Evolutionary conservation across 352 stramenopile genomes (phyloP).

Genomic region (Phytophthora citrophthora): DNA sequence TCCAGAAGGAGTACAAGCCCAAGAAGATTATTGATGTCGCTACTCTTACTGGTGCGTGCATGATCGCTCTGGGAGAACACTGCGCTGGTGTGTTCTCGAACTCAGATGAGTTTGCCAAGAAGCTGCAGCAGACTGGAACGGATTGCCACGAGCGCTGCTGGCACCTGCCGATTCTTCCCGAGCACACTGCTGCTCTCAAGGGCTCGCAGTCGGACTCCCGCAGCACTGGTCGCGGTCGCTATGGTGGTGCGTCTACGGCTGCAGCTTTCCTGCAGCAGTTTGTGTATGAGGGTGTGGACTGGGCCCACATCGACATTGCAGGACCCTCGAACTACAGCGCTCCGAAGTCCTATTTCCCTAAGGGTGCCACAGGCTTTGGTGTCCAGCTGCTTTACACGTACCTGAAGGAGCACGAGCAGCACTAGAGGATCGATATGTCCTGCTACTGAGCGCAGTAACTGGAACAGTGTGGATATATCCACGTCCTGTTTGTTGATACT

Average conservation of each 20-base stretch:
- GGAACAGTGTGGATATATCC: neutral
- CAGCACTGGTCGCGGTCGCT: slow-evolving; percentile 78
- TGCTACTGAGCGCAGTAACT: neutral
- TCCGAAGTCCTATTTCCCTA: slow-evolving; percentile 85
- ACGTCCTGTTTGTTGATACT: slow-evolving; percentile 22
- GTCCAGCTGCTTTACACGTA: slow-evolving; percentile 90
- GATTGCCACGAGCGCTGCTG: slow-evolving; percentile 87
- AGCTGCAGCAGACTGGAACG: slow-evolving; percentile 68
- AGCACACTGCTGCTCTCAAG: slow-evolving; percentile 87
- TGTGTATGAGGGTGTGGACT: slow-evolving; percentile 84
- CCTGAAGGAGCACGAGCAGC: slow-evolving; percentile 76
- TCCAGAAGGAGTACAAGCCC: slow-evolving; percentile 88
- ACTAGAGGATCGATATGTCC: slow-evolving; percentile 19
- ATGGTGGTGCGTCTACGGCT: slow-evolving; percentile 83
- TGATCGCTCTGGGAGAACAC: slow-evolving; percentile 89
- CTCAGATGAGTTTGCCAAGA: slow-evolving; percentile 79
- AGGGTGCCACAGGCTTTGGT: slow-evolving; percentile 87
- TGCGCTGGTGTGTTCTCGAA: slow-evolving; percentile 94
- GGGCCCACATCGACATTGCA: slow-evolving; percentile 92
- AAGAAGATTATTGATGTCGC: slow-evolving; percentile 95
- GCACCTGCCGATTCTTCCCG: slow-evolving; percentile 87
- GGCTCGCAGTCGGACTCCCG: slow-evolving; percentile 80
- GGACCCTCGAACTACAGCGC: slow-evolving; percentile 85
- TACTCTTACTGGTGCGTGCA: slow-evolving; percentile 92
- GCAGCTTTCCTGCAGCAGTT: slow-evolving; percentile 92